phyloP scores from a whole-genome alignment of 2,329 filamentous ascomycete genomes.

The Cryoendolithus antarcticus region DNA sequence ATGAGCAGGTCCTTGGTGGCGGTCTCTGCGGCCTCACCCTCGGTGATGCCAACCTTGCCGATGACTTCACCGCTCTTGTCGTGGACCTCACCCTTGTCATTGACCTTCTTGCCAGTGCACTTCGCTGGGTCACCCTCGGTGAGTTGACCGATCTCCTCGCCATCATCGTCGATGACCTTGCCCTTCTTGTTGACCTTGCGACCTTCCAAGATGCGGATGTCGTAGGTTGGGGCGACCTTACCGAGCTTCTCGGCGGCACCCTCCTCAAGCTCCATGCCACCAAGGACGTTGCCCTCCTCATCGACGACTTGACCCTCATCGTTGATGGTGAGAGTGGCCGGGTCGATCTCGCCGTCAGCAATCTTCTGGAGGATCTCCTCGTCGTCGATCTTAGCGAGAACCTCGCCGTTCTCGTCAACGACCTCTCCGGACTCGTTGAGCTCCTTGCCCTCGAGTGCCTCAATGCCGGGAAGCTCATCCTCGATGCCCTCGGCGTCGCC shows the following conservation, averaged over 20 bases:
- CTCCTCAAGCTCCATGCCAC: conserved; percentile 38
- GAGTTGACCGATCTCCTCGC: conserved; percentile 39
- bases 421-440: conserved; percentile 39
- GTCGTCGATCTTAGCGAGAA: conserved; percentile 38
- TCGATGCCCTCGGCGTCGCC: conserved; percentile 27
- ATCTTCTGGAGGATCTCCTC: conserved; percentile 29
- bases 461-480: conserved; percentile 38
- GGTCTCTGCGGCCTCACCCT: conserved; percentile 38
- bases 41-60: conserved; percentile 36
- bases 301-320: conserved; percentile 40
- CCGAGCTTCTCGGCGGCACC: conserved; percentile 36
- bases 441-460: conserved; percentile 40
- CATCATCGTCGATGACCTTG: conserved; percentile 39
- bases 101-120: conserved; percentile 36
- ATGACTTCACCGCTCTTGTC: conserved; percentile 39
- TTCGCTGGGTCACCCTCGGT: conserved; percentile 33
- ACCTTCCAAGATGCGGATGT: conserved; percentile 38
- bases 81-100: conserved; percentile 39
- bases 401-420: conserved; percentile 36
- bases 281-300: conserved; percentile 38
- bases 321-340: conserved; percentile 38
- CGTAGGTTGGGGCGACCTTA: conserved; percentile 27
- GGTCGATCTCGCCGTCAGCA: conserved; percentile 26
- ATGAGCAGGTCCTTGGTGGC: conserved; percentile 37
- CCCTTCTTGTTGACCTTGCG: conserved; percentile 47